These are phyloP conservation scores for Thelephora aurantiotincta DNA, from an alignment of 768 basidiomycete species.

Conservation along the genomic window DNA sequence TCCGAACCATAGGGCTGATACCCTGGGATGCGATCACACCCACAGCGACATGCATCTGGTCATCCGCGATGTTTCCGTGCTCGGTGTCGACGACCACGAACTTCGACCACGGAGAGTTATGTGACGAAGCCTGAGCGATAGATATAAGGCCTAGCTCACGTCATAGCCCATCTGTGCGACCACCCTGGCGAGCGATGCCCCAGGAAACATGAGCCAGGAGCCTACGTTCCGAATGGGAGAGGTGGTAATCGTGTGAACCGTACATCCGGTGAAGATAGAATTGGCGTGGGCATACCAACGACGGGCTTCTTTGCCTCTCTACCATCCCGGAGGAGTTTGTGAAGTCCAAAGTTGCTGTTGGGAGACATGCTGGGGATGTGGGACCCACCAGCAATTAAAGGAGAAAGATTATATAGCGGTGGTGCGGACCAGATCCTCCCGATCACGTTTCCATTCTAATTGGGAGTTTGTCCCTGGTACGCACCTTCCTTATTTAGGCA, in stretches of 20 bases:
- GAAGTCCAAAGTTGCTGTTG: neutral
- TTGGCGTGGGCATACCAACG: neutral
- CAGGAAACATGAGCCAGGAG: neutral
- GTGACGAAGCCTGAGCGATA: neutral
- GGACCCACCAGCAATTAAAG: neutral
- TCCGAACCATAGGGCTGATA: conserved; percentile 4
- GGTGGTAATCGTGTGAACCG: neutral
- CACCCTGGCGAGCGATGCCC: neutral
- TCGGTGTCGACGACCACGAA: neutral
- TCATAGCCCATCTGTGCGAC: neutral
- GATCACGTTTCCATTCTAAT: neutral
- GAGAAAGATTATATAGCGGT: neutral
- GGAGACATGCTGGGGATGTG: neutral
- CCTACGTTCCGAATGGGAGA: neutral
- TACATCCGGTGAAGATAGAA: neutral
- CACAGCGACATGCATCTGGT: neutral
- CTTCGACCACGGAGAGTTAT: neutral
- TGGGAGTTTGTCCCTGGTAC: too few species aligned
- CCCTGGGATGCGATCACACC: neutral
- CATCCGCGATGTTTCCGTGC: neutral
- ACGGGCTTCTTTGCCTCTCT: neutral
- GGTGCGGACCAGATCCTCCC: neutral
- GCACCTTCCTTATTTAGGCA: too few species aligned
- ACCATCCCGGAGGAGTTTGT: neutral
- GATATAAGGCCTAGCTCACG: neutral